Evolutionary conservation across 257 asterid genomes (phyloP), one percentile per base, ranked within the genome.

Genomic region (Solanum tacnaense): DNA sequence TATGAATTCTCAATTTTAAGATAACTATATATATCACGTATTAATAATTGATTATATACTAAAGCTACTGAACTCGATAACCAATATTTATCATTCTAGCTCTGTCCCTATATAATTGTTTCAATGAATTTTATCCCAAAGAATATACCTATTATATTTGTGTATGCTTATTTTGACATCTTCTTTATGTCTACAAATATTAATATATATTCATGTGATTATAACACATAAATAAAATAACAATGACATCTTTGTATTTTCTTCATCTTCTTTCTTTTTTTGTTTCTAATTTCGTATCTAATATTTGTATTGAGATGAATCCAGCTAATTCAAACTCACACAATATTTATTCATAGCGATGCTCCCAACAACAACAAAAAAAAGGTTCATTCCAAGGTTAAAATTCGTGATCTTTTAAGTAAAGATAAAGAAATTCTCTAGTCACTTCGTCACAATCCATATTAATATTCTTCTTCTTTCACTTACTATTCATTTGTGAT

Each of bases 161-260:
- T 83, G 38, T 65, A 32, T 72, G 58, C 52, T 56, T 83, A 62
- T 68, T 78, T 90, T 92, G 93, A 90, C 92, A 83, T 7, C 3
- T 88, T 84, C 89, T 32, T 70, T 39, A 83, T 86, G 76, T 79
- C 52, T 38, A 39, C 70, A 10, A 34, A 7, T 5, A 13, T 41
- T 79, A 52, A 6, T 79, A 79, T 79, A 79, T 41, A 79, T 79
- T 79, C 15, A 15, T 27, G 20, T 21, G 65, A 79, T 44, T 79
- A 44, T 44, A 27, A 79, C 27, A 13, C 27, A 23, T 75, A 41
- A 41, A 25, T 4, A 25, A 25, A 25, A 25, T 41, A 41, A 44
- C 5, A 13, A 41, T 31, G 34, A 29, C 7, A 62, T 10, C 1
- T 10, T 23, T 23, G 2, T 62, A 9, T 62, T 23, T 62, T 60